Evolutionary conservation across 2,329 filamentous ascomycete species (phyloP).

Genomic region (Amauroascus verrucosus): DNA sequence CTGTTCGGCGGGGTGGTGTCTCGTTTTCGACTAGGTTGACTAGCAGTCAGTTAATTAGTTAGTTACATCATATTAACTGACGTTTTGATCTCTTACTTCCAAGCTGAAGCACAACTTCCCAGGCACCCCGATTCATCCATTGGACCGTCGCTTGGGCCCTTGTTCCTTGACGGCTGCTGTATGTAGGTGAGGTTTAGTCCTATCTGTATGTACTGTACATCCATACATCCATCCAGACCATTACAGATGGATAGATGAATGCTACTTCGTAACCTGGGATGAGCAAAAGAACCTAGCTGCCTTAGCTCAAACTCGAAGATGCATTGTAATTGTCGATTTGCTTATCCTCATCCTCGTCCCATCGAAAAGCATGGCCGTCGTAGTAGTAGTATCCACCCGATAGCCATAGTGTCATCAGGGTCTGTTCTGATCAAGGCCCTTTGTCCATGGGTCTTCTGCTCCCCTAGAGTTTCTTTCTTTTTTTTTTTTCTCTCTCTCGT

Average conservation of each 20-base stretch:
- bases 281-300: neutral
- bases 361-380: neutral
- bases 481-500: neutral
- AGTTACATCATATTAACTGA: too few species aligned
- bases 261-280: conserved; percentile 2
- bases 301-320: neutral
- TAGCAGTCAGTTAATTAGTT: too few species aligned
- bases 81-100: neutral
- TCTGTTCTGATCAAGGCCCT: neutral
- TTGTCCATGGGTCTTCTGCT: neutral
- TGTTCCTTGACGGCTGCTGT: neutral
- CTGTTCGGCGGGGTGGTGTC: neutral
- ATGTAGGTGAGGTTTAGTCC: neutral
- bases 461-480: neutral
- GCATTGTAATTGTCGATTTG: neutral
- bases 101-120: neutral
- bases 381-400: neutral
- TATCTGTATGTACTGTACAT: too few species aligned
- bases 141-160: neutral
- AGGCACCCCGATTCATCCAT: neutral
- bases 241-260: neutral
- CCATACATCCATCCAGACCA: too few species aligned
- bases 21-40: conserved; percentile 5
- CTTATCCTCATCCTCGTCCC: neutral
- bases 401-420: neutral